Evolutionary conservation across 2,329 filamentous ascomycete species (phyloP).

Genomic region (Colletotrichum sp.): DNA sequence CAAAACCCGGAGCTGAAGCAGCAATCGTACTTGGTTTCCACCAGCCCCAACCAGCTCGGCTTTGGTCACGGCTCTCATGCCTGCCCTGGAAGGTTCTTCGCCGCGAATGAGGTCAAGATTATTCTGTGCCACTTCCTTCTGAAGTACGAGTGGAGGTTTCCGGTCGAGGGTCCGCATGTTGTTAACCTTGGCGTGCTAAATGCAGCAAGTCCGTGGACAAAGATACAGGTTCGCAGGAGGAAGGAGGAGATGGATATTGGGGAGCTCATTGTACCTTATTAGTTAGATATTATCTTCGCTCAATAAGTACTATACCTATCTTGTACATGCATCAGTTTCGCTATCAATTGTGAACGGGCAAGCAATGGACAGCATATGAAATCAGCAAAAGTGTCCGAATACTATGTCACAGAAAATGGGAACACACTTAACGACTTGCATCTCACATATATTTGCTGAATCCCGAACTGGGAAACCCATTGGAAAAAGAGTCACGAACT

Average conservation of each 20-base stretch:
- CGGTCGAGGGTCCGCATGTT: neutral
- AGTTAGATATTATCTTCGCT: neutral
- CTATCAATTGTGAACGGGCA: neutral
- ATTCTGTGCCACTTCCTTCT: neutral
- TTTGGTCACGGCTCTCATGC: neutral
- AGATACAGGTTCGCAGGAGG: neutral
- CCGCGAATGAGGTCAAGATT: neutral
- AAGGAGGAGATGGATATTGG: neutral
- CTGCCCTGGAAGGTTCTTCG: neutral
- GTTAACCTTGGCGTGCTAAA: neutral
- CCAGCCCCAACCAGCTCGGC: neutral
- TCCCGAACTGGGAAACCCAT: too few relatives aligned
- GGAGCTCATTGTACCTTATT: neutral
- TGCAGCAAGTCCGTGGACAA: neutral
- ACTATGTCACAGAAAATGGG: neutral
- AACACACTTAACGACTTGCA: fast-evolving
- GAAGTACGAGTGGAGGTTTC: neutral
- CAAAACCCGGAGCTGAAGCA: neutral
- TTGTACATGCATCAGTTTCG: neutral
- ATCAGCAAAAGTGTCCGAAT: fast-evolving
- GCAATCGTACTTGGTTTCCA: neutral
- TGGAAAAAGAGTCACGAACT: too few relatives aligned
- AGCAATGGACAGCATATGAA: fast-evolving
- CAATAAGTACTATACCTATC: neutral
- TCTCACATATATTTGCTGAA: neutral